These are phyloP conservation scores for Colletotrichum cereale DNA, from an alignment of 2,329 filamentous ascomycete species.

Conservation along the genomic window DNA sequence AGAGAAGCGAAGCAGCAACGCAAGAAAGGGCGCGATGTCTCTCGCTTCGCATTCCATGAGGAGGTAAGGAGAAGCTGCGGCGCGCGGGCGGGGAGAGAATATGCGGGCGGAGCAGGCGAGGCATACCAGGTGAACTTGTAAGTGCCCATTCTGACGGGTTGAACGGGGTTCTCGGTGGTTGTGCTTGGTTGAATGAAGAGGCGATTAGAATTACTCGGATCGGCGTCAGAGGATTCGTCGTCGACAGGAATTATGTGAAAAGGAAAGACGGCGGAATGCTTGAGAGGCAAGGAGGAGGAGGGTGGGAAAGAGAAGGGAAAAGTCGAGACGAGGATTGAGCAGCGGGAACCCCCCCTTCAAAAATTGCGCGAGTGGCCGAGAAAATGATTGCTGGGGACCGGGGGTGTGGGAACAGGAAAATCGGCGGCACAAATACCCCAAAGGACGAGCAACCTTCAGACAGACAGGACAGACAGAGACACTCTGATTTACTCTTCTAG, in stretches of 20 bases:
- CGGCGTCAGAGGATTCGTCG: constrained; percentile 12
- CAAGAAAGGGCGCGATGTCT: constrained; percentile 10
- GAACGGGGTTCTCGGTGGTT: neutral
- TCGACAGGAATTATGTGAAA: constrained; percentile 17
- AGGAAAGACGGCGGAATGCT: neutral
- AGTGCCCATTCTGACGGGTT: constrained; percentile 34
- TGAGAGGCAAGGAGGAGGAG: neutral
- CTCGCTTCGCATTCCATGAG: constrained; percentile 24
- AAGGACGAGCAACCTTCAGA: neutral
- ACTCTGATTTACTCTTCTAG: too few species aligned
- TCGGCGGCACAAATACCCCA: constrained; percentile 2
- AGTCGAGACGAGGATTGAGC: constrained; percentile 24
- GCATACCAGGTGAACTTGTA: constrained; percentile 42
- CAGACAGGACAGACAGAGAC: too few species aligned
- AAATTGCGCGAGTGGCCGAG: constrained; percentile 33
- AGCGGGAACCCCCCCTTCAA: constrained; percentile 20
- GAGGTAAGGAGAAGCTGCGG: constrained; percentile 3
- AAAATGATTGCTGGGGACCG: constrained; percentile 31
- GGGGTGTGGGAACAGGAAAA: constrained; percentile 7
- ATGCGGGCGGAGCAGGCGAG: constrained; percentile 15
- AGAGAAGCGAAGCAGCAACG: constrained; percentile 1
- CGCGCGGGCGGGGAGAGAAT: neutral
- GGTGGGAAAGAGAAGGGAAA: constrained; percentile 17
- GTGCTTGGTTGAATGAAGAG: neutral
- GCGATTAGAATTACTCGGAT: constrained; percentile 28